These are phyloP conservation scores for Thielaviopsis musarum DNA, from an alignment of 2,329 filamentous ascomycete genomes.

Conservation along the genomic window DNA sequence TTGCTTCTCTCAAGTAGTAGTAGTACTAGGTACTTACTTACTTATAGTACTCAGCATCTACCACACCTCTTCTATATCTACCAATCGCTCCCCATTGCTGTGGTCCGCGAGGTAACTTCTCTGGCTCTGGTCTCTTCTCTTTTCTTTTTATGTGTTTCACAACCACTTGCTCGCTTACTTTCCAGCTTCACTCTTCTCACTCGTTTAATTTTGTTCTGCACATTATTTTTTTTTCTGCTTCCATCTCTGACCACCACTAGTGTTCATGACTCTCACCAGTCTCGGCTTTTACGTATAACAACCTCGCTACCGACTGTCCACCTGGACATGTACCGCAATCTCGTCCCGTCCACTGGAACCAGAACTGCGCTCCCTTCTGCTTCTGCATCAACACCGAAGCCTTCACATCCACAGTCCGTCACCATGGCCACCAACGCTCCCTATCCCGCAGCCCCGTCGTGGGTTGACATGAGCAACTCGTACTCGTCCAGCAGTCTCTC, in stretches of 20 bases:
- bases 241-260: no score
- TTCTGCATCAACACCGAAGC: background rate
- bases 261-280: no score
- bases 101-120: background rate
- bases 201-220: no score
- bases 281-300: background rate
- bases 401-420: background rate
- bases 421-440: conserved; percentile 5
- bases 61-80: background rate
- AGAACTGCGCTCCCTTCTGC: background rate
- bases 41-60: background rate
- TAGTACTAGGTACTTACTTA: background rate
- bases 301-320: background rate
- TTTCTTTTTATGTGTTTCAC: background rate
- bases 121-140: background rate
- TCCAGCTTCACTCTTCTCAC: no score
- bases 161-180: background rate
- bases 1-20: background rate
- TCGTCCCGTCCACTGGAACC: background rate
- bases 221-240: no score
- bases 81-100: background rate
- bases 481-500: background rate
- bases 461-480: background rate
- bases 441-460: background rate
- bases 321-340: background rate